Percentiles rank a stretch among this genome's conserved stretches.
Conservation (phyloP, 1,284 basidiomycete genomes). For the Irpex sp. region DNA sequence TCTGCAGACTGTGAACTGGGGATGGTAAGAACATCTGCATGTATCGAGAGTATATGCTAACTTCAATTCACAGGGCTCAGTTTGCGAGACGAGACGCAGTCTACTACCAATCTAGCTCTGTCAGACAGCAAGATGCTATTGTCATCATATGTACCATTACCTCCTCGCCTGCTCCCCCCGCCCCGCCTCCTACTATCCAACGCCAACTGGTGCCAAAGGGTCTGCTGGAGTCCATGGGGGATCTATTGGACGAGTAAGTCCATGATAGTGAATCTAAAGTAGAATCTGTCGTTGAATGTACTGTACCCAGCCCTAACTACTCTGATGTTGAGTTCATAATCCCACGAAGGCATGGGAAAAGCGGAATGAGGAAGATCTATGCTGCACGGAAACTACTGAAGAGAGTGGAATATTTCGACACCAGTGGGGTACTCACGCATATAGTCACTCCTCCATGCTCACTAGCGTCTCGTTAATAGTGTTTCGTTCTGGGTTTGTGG, state of each 20-base stretch:
- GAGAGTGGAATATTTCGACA: slow-evolving; percentile 71
- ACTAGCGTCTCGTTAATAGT: slow-evolving; percentile 34
- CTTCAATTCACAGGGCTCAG: slow-evolving; percentile 70
- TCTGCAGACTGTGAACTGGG: slow-evolving; percentile 11
- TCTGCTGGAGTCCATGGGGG: slow-evolving; percentile 65
- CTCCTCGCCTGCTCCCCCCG: slow-evolving; percentile 54
- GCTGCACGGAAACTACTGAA: slow-evolving; percentile 66
- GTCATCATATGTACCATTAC: slow-evolving; percentile 77
- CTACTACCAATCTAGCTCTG: slow-evolving; percentile 54
- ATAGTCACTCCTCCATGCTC: background rate
- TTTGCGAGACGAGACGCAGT: slow-evolving; percentile 74
- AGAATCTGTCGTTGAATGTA: background rate
- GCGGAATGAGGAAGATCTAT: slow-evolving; percentile 45
- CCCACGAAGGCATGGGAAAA: slow-evolving; percentile 38
- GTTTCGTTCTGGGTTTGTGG: slow-evolving; percentile 65
- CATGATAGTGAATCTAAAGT: background rate
- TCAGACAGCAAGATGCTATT: slow-evolving; percentile 60
- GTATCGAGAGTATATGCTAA: slow-evolving; percentile 64
- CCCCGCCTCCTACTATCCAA: slow-evolving; percentile 37
- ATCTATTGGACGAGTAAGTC: slow-evolving; percentile 60
- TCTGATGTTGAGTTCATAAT: slow-evolving; percentile 80
- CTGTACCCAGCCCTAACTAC: slow-evolving; percentile 46
- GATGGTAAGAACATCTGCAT: slow-evolving; percentile 13
- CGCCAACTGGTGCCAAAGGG: slow-evolving; percentile 54
- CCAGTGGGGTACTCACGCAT: slow-evolving; percentile 36